phyloP scores from a whole-genome alignment of 2,329 filamentous ascomycete species.

The Fusarium humuli region DNA sequence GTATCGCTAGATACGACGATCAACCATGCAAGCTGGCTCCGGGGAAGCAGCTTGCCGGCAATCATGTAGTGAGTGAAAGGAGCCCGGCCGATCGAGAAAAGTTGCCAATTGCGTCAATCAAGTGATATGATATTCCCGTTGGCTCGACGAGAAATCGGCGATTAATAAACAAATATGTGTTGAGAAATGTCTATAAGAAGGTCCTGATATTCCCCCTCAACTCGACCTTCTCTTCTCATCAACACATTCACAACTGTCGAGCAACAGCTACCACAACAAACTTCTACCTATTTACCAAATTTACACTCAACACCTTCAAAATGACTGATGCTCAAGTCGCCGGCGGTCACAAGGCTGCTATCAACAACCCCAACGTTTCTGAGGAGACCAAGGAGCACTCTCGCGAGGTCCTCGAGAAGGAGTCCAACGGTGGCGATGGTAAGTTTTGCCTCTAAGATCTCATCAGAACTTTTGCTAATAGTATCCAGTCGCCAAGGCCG shows the following conservation, averaged over 20 bases:
- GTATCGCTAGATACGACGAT: neutral
- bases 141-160: neutral
- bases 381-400: constrained; percentile 68
- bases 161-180: neutral
- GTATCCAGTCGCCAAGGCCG: constrained; percentile 46
- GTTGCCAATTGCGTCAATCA: constrained; percentile 42
- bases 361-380: constrained; percentile 68
- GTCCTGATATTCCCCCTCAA: neutral
- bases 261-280: neutral
- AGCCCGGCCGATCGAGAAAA: neutral
- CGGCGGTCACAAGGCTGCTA: constrained; percentile 69
- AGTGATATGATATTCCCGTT: constrained; percentile 3
- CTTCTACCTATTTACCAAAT: neutral
- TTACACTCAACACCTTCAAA: constrained; percentile 43
- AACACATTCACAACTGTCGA: constrained; percentile 2
- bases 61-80: neutral
- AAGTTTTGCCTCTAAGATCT: neutral
- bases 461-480: neutral
- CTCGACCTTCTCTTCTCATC: neutral
- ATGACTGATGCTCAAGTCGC: constrained; percentile 65
- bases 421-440: constrained; percentile 59
- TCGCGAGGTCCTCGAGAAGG: constrained; percentile 62
- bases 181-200: constrained; percentile 33
- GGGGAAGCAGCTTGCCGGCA: constrained; percentile 4
- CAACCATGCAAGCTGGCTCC: constrained; percentile 6